Evolutionary conservation across 2,329 filamentous ascomycete genomes (phyloP).

Genomic region (Aspergillus melleus): DNA sequence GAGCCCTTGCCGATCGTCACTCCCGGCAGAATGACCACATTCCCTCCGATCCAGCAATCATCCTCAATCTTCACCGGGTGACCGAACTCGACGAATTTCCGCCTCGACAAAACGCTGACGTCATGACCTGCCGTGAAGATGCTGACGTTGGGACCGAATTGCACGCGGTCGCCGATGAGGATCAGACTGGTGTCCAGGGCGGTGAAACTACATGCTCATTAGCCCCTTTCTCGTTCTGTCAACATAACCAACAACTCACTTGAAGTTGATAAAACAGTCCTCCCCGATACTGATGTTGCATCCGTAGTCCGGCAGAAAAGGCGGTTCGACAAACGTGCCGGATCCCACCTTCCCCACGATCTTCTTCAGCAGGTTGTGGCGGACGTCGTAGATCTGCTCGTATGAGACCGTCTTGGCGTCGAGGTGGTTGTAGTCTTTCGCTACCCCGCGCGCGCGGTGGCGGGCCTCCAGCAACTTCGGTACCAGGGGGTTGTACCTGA

Average conservation of each 20-base stretch:
- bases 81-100: constrained; percentile 53
- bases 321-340: constrained; percentile 33
- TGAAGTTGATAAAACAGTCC: constrained; percentile 36
- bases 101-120: constrained; percentile 48
- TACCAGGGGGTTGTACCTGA: constrained; percentile 31
- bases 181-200: constrained; percentile 57
- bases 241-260: constrained; percentile 18
- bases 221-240: background rate
- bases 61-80: constrained; percentile 49
- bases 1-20: constrained; percentile 45
- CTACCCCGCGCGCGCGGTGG: constrained; percentile 27
- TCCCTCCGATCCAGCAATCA: constrained; percentile 53
- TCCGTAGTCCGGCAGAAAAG: constrained; percentile 35
- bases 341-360: constrained; percentile 31
- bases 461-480: constrained; percentile 30
- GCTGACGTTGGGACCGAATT: constrained; percentile 55
- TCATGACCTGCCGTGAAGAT: constrained; percentile 58
- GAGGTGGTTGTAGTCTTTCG: constrained; percentile 31
- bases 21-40: constrained; percentile 45
- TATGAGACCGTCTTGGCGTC: constrained; percentile 27
- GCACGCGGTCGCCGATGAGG: constrained; percentile 54
- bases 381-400: constrained; percentile 26
- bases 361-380: constrained; percentile 27
- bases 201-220: constrained; percentile 47
- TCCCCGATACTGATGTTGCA: constrained; percentile 32